Percentiles rank a stretch among this genome's conserved stretches.
Conservation (phyloP, 345 rosid genomes). For the Citrus trifoliata region DNA sequence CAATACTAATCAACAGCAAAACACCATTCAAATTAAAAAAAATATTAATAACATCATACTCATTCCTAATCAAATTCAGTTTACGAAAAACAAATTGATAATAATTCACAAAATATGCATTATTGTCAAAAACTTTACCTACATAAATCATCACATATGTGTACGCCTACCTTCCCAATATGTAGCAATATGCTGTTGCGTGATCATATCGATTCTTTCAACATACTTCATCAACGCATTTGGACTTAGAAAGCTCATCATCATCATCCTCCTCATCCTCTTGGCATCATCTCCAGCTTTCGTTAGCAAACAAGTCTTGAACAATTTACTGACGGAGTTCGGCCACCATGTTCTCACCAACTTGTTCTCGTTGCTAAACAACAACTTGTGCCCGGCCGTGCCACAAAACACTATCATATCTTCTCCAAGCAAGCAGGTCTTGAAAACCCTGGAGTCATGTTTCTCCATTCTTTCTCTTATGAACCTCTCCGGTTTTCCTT, state of each 20-base stretch:
- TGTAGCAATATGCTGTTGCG: too few species aligned
- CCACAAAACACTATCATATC: background rate
- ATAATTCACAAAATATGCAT: too few species aligned
- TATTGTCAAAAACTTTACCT: too few species aligned
- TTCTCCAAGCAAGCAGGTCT: conserved; percentile 8
- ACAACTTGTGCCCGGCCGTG: conserved; percentile 5
- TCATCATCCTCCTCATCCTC: background rate
- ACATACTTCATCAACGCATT: too few species aligned
- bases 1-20: too few species aligned
- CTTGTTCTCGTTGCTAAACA: conserved; percentile 19
- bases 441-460: background rate
- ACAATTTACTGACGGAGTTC: background rate
- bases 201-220: too few species aligned
- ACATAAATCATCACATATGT: too few species aligned
- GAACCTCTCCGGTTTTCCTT: background rate
- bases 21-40: too few species aligned
- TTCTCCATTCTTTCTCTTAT: conserved; percentile 10
- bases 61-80: too few species aligned
- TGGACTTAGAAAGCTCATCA: background rate
- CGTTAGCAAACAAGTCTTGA: background rate
- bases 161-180: too few species aligned
- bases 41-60: too few species aligned
- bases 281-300: background rate
- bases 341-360: conserved; percentile 16
- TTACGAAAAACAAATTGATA: too few species aligned